Conservation (phyloP, 305 asterid genomes). For the Striga hermonthica region DNA sequence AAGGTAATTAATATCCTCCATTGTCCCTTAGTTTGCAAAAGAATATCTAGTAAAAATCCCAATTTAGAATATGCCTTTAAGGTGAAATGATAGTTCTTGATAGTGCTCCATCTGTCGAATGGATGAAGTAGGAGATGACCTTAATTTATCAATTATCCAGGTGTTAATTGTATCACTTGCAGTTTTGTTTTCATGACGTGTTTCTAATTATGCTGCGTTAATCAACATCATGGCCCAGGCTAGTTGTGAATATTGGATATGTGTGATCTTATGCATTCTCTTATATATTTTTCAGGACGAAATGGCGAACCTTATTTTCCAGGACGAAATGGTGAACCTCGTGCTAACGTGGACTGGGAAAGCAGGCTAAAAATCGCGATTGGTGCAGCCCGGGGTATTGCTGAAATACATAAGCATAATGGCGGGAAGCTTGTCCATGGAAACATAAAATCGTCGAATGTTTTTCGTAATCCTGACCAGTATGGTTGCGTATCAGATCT, state of each 20-base stretch:
- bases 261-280: background rate
- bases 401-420: constrained; percentile 18
- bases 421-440: constrained; percentile 28
- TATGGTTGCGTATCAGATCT: constrained; percentile 26
- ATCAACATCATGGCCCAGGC: background rate
- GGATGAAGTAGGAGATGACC: no score
- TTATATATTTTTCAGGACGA: constrained; percentile 27
- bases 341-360: constrained; percentile 20
- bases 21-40: background rate
- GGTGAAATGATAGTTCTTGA: no score
- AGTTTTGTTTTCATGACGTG: background rate
- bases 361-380: constrained; percentile 15
- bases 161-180: background rate
- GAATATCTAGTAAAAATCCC: background rate
- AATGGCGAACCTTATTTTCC: constrained; percentile 9
- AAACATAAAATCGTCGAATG: constrained; percentile 23
- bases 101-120: no score
- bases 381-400: constrained; percentile 25
- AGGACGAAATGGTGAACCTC: constrained; percentile 13
- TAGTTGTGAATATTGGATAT: background rate
- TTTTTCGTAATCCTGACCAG: constrained; percentile 9
- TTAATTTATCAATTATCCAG: no score
- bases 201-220: no score
- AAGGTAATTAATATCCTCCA: no score
- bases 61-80: background rate